Percentiles rank a stretch among this genome's conserved stretches.
These are phyloP conservation scores for Coprinellus micaceus DNA, from an alignment of 768 basidiomycete species.

Conservation along the genomic window DNA sequence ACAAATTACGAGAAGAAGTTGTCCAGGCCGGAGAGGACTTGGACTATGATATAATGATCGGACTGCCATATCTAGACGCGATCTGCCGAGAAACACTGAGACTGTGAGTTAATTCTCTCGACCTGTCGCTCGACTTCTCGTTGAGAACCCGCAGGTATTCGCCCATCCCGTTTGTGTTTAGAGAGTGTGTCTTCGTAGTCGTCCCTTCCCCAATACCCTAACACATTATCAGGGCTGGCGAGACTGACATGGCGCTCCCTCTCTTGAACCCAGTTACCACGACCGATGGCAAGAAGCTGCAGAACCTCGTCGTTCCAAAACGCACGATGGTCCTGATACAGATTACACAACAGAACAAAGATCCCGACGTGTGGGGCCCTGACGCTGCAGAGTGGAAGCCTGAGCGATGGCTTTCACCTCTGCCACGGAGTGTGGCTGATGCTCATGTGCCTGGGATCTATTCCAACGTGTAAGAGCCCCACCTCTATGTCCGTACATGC, in stretches of 20 bases:
- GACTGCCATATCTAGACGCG: constrained; percentile 31
- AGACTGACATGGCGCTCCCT: constrained; percentile 19
- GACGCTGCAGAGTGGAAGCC: constrained; percentile 36
- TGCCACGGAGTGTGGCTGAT: constrained; percentile 26
- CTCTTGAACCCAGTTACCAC: constrained; percentile 24
- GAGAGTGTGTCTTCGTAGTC: background rate
- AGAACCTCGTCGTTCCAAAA: constrained; percentile 19
- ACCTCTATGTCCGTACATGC: background rate
- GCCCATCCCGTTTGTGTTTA: constrained; percentile 1
- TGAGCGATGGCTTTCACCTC: constrained; percentile 33
- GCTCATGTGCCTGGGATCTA: constrained; percentile 20
- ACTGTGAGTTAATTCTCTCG: constrained; percentile 15
- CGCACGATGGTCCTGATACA: constrained; percentile 16
- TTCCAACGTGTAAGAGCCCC: constrained; percentile 31
- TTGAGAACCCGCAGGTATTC: background rate
- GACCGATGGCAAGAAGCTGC: constrained; percentile 21
- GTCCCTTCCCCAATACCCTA: no score
- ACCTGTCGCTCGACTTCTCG: no score
- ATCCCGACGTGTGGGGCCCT: constrained; percentile 30
- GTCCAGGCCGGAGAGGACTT: constrained; percentile 21
- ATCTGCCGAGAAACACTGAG: constrained; percentile 29
- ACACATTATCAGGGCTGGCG: constrained; percentile 22
- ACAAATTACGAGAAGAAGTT: constrained; percentile 25
- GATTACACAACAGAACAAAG: background rate
- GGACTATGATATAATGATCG: constrained; percentile 25